phyloP scores from a whole-genome alignment of 1,284 basidiomycete species.

The Ganoderma lingzhi region DNA sequence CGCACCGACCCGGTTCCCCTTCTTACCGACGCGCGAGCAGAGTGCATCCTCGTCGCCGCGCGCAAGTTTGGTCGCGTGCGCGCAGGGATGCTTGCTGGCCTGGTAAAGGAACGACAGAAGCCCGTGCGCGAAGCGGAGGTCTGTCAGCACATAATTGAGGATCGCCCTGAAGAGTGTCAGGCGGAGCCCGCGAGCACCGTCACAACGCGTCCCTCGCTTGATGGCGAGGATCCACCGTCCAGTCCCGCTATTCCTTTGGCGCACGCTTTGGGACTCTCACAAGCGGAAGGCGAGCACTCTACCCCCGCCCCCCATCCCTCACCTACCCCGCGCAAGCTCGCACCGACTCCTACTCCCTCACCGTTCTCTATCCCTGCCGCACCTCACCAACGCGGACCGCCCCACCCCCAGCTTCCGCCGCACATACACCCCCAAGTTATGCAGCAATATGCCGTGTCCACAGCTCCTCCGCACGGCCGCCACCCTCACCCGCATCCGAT shows the following conservation, averaged over 20 bases:
- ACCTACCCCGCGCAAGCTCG: conserved; percentile 14
- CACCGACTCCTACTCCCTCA: conserved; percentile 14
- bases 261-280: neutral
- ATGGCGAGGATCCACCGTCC: conserved; percentile 16
- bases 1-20: conserved; percentile 31
- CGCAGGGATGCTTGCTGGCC: conserved; percentile 54
- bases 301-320: conserved; percentile 4
- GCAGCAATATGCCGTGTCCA: conserved; percentile 14
- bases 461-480: neutral
- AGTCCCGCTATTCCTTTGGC: conserved; percentile 27
- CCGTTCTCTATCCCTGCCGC: conserved; percentile 10
- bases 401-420: neutral
- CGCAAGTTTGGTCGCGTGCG: conserved; percentile 63
- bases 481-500: conserved; percentile 24
- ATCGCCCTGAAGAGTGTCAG: conserved; percentile 29
- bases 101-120: conserved; percentile 28
- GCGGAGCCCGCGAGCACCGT: conserved; percentile 1
- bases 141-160: conserved; percentile 27
- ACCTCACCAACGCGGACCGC: conserved; percentile 11
- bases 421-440: neutral
- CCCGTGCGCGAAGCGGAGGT: conserved; percentile 30
- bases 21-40: conserved; percentile 63
- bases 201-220: neutral
- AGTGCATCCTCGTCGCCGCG: conserved; percentile 67
- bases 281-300: neutral